Evolutionary conservation across 1,139 yeast species (phyloP).

Genomic region (Tardiomyces blankii): DNA sequence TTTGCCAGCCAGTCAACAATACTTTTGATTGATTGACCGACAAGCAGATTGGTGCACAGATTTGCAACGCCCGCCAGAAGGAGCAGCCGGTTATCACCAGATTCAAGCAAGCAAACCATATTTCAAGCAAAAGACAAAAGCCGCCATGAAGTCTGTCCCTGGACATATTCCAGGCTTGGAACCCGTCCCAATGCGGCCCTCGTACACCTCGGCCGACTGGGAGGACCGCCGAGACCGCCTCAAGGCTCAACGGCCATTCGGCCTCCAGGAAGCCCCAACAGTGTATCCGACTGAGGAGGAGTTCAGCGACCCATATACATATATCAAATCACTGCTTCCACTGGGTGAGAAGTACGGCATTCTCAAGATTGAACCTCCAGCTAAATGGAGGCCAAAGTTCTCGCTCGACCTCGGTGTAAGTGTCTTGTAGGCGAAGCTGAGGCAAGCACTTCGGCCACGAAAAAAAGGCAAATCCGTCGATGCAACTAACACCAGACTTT

Average conservation of each 20-base stretch:
- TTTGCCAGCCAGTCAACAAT: no score
- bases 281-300: slow-evolving; percentile 36
- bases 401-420: slow-evolving; percentile 35
- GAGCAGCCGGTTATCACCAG: no score
- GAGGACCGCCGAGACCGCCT: not conserved
- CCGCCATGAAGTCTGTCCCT: not conserved
- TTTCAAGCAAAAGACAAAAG: no score
- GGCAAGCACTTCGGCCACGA: no score
- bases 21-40: no score
- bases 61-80: no score
- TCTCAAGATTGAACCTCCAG: slow-evolving; percentile 55
- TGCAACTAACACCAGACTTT: slow-evolving; percentile 17
- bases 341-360: slow-evolving; percentile 44
- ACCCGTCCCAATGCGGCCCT: not conserved
- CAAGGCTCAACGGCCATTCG: slow-evolving; percentile 17
- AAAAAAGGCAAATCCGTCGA: no score
- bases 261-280: slow-evolving; percentile 35
- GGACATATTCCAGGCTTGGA: not conserved
- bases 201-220: not conserved
- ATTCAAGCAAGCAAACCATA: no score
- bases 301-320: slow-evolving; percentile 36
- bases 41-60: no score
- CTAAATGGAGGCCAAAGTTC: slow-evolving; percentile 30
- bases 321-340: slow-evolving; percentile 11
- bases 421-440: no score